These are phyloP conservation scores for Suhomyces pyralidae DNA, from an alignment of 805 yeast genomes.

Conservation along the genomic window DNA sequence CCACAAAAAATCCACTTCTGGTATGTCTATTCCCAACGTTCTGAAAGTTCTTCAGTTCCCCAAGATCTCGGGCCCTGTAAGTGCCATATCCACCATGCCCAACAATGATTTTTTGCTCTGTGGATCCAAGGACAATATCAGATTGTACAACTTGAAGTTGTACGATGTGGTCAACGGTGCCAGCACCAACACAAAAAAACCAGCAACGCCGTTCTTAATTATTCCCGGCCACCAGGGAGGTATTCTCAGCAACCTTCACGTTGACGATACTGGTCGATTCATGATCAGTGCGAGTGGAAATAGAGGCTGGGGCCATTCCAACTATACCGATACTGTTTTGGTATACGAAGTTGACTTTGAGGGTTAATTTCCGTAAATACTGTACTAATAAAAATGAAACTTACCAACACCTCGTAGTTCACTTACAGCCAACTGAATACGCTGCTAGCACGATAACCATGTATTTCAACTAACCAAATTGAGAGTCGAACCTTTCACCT, in stretches of 20 bases:
- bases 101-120: conserved; percentile 76
- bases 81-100: conserved; percentile 75
- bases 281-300: conserved; percentile 91
- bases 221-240: conserved; percentile 98
- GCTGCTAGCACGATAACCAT: no score
- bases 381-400: background rate
- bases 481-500: no score
- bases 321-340: conserved; percentile 73
- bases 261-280: conserved; percentile 86
- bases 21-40: conserved; percentile 42
- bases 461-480: no score
- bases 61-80: conserved; percentile 84
- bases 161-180: conserved; percentile 30
- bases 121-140: conserved; percentile 86
- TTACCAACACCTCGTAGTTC: no score
- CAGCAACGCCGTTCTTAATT: conserved; percentile 75
- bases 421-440: no score
- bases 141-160: conserved; percentile 72
- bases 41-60: conserved; percentile 71
- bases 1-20: conserved; percentile 20
- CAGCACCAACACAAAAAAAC: conserved; percentile 24
- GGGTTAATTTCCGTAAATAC: conserved; percentile 3
- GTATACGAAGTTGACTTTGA: conserved; percentile 70
- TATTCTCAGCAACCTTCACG: conserved; percentile 65
- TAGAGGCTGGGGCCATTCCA: conserved; percentile 88